Conservation (phyloP, 805 yeast genomes). For the Candida maris region DNA sequence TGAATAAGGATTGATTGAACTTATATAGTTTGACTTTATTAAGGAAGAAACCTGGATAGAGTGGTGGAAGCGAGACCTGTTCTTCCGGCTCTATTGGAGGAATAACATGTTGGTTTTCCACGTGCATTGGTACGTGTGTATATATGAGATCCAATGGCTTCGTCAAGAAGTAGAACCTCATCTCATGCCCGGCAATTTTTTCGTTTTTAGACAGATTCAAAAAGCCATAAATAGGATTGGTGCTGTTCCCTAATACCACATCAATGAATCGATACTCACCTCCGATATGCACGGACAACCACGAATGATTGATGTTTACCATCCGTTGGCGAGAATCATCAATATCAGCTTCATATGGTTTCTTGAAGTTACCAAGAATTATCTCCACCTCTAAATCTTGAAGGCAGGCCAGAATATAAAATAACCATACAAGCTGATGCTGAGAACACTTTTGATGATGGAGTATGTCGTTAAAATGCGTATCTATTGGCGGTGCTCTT, state of each 20-base stretch:
- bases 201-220: slow-evolving; percentile 35
- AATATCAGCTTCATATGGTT: slow-evolving; percentile 56
- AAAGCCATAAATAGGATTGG: slow-evolving; percentile 47
- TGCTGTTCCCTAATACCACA: slow-evolving; percentile 56
- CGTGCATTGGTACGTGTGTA: slow-evolving; percentile 81
- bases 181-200: slow-evolving; percentile 17
- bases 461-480: slow-evolving; percentile 26
- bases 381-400: slow-evolving; percentile 72
- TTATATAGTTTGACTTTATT: slow-evolving; percentile 57
- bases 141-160: slow-evolving; percentile 73
- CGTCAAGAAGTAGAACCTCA: slow-evolving; percentile 64
- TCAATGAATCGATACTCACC: slow-evolving; percentile 82
- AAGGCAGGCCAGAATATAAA: slow-evolving; percentile 66
- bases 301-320: slow-evolving; percentile 72
- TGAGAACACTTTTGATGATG: slow-evolving; percentile 27
- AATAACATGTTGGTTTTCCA: slow-evolving; percentile 76
- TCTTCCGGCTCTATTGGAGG: slow-evolving; percentile 80
- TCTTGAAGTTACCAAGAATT: slow-evolving; percentile 78
- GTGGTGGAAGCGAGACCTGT: slow-evolving; percentile 78
- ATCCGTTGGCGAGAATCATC: slow-evolving; percentile 29
- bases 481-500: slow-evolving; percentile 26
- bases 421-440: slow-evolving; percentile 73
- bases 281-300: slow-evolving; percentile 78
- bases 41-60: slow-evolving; percentile 75
- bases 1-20: slow-evolving; percentile 74